A percentile compares a stretch with the other conserved stretches of the same genome.
phyloP scores from a whole-genome alignment of 139 green algal species.

The Mesotaenium endlicherianum region DNA sequence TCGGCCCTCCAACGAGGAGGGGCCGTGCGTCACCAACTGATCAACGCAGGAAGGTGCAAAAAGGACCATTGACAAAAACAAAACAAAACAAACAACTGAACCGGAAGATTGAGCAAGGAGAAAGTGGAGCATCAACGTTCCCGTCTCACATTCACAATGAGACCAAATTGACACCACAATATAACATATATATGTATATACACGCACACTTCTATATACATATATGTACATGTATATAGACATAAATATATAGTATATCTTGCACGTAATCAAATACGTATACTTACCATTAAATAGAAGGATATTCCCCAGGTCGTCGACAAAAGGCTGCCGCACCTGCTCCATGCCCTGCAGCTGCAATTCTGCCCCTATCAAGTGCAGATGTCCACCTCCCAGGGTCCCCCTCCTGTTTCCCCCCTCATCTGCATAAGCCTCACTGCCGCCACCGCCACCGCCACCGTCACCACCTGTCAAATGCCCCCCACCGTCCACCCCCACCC shows the following conservation, averaged over 20 bases:
- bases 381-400: not conserved
- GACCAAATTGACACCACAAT: not conserved
- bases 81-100: not conserved
- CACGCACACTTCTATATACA: not conserved
- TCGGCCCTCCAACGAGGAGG: too few species aligned
- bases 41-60: not conserved
- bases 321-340: not conserved
- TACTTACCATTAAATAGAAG: not conserved
- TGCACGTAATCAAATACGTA: not conserved
- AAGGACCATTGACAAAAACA: not conserved
- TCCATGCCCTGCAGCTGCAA: slow-evolving; percentile 2
- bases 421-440: too few species aligned
- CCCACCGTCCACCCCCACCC: too few species aligned
- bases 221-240: not conserved
- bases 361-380: not conserved
- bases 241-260: not conserved
- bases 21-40: not conserved
- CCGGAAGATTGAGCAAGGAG: not conserved
- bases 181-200: not conserved
- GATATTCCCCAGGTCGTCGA: not conserved
- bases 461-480: too few species aligned
- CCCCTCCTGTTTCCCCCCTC: too few species aligned
- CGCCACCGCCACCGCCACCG: too few species aligned
- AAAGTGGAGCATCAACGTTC: too few species aligned
- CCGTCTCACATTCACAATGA: too few species aligned